Base-by-base conservation (phyloP, 805 yeast genomes). In the Isabelozyma pseudorhagii region DNA sequence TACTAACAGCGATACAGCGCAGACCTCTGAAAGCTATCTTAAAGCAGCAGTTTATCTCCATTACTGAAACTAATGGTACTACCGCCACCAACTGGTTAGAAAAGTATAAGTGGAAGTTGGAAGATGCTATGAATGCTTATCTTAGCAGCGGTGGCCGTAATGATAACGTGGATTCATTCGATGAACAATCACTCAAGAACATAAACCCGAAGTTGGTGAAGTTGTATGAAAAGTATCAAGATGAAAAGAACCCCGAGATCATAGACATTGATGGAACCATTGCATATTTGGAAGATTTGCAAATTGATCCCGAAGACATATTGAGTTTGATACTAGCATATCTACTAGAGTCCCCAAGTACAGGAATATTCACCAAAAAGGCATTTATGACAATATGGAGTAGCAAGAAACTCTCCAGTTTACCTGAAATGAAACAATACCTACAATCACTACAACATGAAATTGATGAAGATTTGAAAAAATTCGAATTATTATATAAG, bases 231-330 rank as follows among this genome's bases (percentile, higher is more conserved):
- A 54, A 60, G 45, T 73, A 71, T 54, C 52, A 54, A 43, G 72
- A 67, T 46, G 54, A 60, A 10, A 62, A 61, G 0, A 61, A 63
- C 11, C 66, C 62, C 1, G 64, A 69, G 10, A 58, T 51, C 40
- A 88, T 91, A 38, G 93, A 84, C 25, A 74, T 88, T 8, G 94
- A 89, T 50, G 97, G 97, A 0, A 86, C 97, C 0, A 64, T 92
- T 8, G 55, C 61, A 39, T 89, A 84, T 57, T 69, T 93, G 18
- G 75, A 74, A 13, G 96, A 85, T 57, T 67, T 93, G 44, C 83
- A 80, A 0, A 74, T 85, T 38, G 82, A 82, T 11, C 85, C 91
- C 0, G 98, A 93, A 56, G 91, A 92, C 60, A 74, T 82, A 8
- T 78, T 74, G 5, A 85, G 89, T 3, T 71, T 93, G 42, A 82